Base-by-base conservation (phyloP, 2,329 filamentous ascomycete genomes). In the Penicillium vulpinum region DNA sequence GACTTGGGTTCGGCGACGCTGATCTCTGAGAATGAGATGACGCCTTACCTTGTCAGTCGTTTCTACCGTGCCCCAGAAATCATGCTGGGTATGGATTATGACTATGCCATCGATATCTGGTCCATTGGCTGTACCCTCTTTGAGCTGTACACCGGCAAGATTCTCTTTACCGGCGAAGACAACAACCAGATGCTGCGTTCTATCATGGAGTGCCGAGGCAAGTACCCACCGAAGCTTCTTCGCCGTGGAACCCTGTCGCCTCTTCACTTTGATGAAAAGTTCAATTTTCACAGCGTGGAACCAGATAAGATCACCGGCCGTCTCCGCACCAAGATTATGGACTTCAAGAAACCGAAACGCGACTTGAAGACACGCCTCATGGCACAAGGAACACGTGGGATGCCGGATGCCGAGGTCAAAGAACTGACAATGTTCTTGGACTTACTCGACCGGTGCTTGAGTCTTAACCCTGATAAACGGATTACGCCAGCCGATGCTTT, bases 111-210 rank as follows among this genome's bases (percentile, higher is more conserved):
- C 63, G 94, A 99, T 74, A 90, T 96, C 81, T 99, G 94, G 94
- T 95, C 93, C 8, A 91, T 97, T 63, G 95, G 94, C 36, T 99
- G 94, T 77, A 99, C 94, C 0, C 81, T 97, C 29, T 99, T 96
- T 74, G 94, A 99, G 77, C 81, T 99, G 39, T 97, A 96, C 78
- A 97, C 94, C 0, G 94, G 94, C 69, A 96, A 97, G 74, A 97
- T 99, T 56, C 81, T 99, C 31, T 99, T 99, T 73, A 92, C 91
- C 1, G 94, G 94, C 57, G 86, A 90, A 62, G 94, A 91, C 77
- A 99, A 99, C 80, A 99, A 99, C 71, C 92, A 96, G 78, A 99
- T 99, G 94, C 85, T 99, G 58, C 90, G 91, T 62, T 88, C 89
- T 21, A 96, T 99, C 67, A 96, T 97, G 87, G 93, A 99, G 72